A percentile compares a stretch with the other conserved stretches of the same genome.
phyloP scores from a whole-genome alignment of 2,329 filamentous ascomycete species.

The Trichoderma simmonsii region DNA sequence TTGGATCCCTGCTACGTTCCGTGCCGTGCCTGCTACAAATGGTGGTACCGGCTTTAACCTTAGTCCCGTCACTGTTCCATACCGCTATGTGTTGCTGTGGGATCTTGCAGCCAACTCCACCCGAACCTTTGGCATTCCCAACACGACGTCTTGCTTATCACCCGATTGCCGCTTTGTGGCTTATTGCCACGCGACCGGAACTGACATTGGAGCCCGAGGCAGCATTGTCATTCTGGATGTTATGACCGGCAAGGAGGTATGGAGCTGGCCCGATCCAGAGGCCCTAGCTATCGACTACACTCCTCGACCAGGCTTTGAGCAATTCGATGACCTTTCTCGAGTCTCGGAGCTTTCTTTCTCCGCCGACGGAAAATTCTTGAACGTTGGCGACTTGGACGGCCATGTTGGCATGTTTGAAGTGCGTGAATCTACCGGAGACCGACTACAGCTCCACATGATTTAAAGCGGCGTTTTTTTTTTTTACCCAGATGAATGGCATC shows the following conservation, averaged over 20 bases:
- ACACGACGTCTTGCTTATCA: conserved; percentile 37
- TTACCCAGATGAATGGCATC: neutral
- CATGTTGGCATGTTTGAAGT: conserved; percentile 38
- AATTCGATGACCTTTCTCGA: conserved; percentile 33
- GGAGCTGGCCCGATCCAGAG: conserved; percentile 38
- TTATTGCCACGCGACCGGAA: conserved; percentile 37
- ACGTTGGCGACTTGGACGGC: conserved; percentile 36
- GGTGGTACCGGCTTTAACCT: conserved; percentile 35
- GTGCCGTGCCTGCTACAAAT: conserved; percentile 30
- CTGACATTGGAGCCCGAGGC: conserved; percentile 33
- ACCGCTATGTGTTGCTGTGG: conserved; percentile 39
- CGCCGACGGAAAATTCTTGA: conserved; percentile 35
- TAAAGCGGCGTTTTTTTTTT: neutral
- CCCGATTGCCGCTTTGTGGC: conserved; percentile 41
- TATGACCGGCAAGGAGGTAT: conserved; percentile 35
- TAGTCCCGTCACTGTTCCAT: conserved; percentile 30
- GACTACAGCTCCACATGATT: conserved; percentile 19
- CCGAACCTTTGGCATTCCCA: conserved; percentile 38
- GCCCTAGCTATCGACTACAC: conserved; percentile 26
- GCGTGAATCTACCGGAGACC: conserved; percentile 24
- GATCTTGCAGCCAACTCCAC: conserved; percentile 39
- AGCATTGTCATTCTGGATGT: conserved; percentile 38
- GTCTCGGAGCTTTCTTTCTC: conserved; percentile 40
- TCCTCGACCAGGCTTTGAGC: conserved; percentile 27
- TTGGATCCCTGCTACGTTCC: conserved; percentile 40